A percentile compares a stretch with the other conserved stretches of the same genome.
These are phyloP conservation scores for Lablab purpureus DNA, from an alignment of 306 rosid genomes.

Conservation along the genomic window DNA sequence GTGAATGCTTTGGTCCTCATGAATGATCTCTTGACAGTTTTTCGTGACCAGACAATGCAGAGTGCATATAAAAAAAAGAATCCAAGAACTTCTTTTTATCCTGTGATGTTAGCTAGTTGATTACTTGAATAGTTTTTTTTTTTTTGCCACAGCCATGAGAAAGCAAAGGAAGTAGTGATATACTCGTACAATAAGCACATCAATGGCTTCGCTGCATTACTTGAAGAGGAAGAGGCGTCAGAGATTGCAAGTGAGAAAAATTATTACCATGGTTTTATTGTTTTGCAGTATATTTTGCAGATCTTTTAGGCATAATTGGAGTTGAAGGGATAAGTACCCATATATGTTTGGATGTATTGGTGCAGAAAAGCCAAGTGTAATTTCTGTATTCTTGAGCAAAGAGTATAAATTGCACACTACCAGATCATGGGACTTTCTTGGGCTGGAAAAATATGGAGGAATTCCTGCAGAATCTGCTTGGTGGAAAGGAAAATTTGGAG, in stretches of 20 bases:
- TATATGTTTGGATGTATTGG: neutral
- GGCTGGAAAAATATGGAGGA: slow-evolving; percentile 46
- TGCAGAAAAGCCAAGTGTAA: slow-evolving; percentile 52
- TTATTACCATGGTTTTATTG: neutral
- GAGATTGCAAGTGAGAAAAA: slow-evolving; percentile 57
- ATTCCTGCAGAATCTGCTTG: slow-evolving; percentile 39
- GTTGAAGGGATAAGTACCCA: neutral
- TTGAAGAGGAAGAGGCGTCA: slow-evolving; percentile 65
- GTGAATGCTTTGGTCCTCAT: no score
- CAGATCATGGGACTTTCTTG: slow-evolving; percentile 78
- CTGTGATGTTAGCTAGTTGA: neutral
- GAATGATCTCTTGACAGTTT: no score
- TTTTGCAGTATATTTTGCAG: neutral
- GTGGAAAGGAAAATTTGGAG: slow-evolving; percentile 46
- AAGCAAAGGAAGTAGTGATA: slow-evolving; percentile 46
- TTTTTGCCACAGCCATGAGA: slow-evolving; percentile 32
- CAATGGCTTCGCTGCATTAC: slow-evolving; percentile 89
- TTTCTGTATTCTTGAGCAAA: slow-evolving; percentile 70
- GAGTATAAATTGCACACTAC: slow-evolving; percentile 68
- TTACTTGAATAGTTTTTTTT: neutral
- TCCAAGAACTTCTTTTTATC: neutral
- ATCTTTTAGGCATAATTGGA: neutral
- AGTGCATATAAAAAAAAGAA: neutral
- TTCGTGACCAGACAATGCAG: no score
- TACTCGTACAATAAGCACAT: slow-evolving; percentile 70